phyloP scores from a whole-genome alignment of 2,329 filamentous ascomycete genomes.

The Tricladium varicosporioides region DNA sequence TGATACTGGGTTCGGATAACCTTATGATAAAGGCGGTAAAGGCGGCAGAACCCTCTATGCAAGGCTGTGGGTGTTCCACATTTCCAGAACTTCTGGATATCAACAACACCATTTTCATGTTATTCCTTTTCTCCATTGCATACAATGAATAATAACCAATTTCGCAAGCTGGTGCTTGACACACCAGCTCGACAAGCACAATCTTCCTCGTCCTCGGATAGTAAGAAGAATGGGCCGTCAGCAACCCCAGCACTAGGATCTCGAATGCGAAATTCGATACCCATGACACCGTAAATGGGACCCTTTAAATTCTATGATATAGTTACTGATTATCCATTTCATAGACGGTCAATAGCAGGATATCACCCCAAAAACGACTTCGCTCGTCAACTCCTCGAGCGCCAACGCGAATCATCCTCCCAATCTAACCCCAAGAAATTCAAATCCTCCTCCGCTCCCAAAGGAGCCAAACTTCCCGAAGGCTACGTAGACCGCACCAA shows the following conservation, averaged over 20 bases:
- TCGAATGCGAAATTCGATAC: constrained; percentile 75
- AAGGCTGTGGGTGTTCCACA: too few species aligned
- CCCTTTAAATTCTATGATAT: not conserved
- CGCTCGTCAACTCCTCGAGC: constrained; percentile 80
- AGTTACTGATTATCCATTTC: constrained; percentile 2
- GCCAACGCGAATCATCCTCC: constrained; percentile 32
- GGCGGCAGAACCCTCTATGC: too few species aligned
- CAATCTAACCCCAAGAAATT: constrained; percentile 58
- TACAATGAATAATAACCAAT: constrained; percentile 92
- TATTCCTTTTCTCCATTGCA: too few species aligned
- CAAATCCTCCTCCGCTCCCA: constrained; percentile 72
- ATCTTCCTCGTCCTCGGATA: constrained; percentile 16
- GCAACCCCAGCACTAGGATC: constrained; percentile 66
- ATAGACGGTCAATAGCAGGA: constrained; percentile 23
- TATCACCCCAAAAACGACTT: constrained; percentile 56
- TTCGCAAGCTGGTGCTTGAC: constrained; percentile 73
- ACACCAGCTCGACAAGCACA: constrained; percentile 40
- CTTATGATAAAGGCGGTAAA: too few species aligned
- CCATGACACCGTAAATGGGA: constrained; percentile 84
- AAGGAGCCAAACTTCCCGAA: constrained; percentile 73
- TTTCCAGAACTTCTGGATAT: too few species aligned
- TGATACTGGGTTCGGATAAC: too few species aligned
- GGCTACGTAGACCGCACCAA: constrained; percentile 85
- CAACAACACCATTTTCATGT: too few species aligned
- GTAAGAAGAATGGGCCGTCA: constrained; percentile 41